Percentiles rank a stretch among this genome's conserved stretches.
phyloP scores from a whole-genome alignment of 2,329 filamentous ascomycete genomes.

The Tolypocladium nubicola region DNA sequence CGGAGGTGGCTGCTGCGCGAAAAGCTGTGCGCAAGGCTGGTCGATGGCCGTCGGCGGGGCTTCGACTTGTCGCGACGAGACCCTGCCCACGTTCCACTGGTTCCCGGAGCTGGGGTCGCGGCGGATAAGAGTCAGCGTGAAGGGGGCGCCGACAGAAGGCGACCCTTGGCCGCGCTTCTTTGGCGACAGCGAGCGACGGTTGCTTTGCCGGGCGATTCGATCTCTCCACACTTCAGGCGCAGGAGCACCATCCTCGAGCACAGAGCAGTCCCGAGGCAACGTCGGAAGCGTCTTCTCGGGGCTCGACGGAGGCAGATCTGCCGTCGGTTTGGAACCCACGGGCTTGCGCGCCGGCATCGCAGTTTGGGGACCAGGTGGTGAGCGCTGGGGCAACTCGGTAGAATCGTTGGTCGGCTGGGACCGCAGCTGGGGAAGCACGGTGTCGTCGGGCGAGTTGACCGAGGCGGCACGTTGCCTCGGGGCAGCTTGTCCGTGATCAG shows the following conservation, averaged over 20 bases:
- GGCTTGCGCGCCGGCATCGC: conserved; percentile 16
- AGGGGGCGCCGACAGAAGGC: conserved; percentile 28
- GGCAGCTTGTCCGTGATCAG: neutral
- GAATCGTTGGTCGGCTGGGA: conserved; percentile 4
- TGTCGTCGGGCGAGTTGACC: conserved; percentile 9
- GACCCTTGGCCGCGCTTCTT: conserved; percentile 17
- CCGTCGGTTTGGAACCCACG: conserved; percentile 13
- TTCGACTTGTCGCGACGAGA: conserved; percentile 44
- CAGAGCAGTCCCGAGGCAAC: neutral
- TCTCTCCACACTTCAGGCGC: conserved; percentile 1
- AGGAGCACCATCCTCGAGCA: neutral
- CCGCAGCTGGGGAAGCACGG: conserved; percentile 1
- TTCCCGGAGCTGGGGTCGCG: conserved; percentile 56
- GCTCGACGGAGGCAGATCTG: neutral
- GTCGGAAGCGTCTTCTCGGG: neutral
- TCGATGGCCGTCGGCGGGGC: conserved; percentile 11
- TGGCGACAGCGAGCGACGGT: conserved; percentile 26
- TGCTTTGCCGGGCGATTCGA: neutral
- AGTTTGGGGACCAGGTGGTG: conserved; percentile 7
- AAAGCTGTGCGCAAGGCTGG: conserved; percentile 10
- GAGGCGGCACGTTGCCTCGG: conserved; percentile 8
- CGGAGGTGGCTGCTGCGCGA: conserved; percentile 2
- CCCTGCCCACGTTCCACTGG: conserved; percentile 67
- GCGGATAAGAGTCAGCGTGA: conserved; percentile 57
- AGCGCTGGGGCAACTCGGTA: conserved; percentile 1